Evolutionary conservation across 306 rosid genomes (phyloP), one percentile per base, ranked within the genome.

Genomic region (Cicer cuneatum): DNA sequence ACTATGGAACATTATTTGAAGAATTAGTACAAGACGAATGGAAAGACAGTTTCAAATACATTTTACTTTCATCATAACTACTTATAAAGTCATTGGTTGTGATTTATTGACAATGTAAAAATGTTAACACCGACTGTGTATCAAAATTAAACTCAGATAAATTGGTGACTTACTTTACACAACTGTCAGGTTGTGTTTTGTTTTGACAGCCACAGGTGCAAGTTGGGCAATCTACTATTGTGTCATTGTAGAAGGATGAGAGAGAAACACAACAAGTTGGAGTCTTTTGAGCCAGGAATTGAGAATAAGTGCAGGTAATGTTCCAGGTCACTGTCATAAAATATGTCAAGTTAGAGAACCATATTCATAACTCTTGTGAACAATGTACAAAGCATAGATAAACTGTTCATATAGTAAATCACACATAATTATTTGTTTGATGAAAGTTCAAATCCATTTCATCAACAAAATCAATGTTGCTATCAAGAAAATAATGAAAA

Each of bases 251-350:
- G 90, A 94, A 94, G 78, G 97, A 88, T 14, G 99, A 94, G 70
- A 94, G 96, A 35, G 99, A 94, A 81, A 94, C 99, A 84, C 99
- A 94, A 78, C 99, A 94, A 10, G 89, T 92, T 33, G 99, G 99
- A 35, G 97, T 90, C 96, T 94, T 94, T 75, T 92, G 97, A 76
- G 97, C 97, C 65, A 94, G 84, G 79, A 94, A 94, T 78, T 94
- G 99, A 54, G 99, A 94, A 80, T 92, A 94, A 1, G 95, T 90
- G 89, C 99, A 94, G 45, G 99, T 94, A 81, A 94, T 37, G 62
- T 94, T 94, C 99, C 99, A 94, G 65, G 99, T 94, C 99, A 94
- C 99, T 92, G 93, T 78, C 69, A 77, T 45, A 85, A 83, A 81
- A 39, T 45, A 73, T 42, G 35, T 59, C 66, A 73, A 46, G 75